Evolutionary conservation across 441 rosid genomes (phyloP).

Genomic region (Adansonia gregorii): DNA sequence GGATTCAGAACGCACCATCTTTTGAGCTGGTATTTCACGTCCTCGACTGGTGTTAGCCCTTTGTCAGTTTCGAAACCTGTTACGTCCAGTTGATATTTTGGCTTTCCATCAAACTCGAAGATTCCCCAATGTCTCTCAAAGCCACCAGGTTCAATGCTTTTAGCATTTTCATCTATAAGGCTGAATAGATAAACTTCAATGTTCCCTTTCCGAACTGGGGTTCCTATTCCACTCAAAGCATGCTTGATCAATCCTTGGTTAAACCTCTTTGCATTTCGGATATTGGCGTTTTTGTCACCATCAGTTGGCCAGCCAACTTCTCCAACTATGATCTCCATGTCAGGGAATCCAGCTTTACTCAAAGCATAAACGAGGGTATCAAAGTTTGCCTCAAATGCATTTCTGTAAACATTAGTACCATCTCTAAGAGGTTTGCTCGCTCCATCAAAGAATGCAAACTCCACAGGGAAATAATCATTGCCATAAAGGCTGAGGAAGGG

Average conservation of each 20-base stretch:
- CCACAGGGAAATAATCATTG: constrained; percentile 41
- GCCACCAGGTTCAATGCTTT: constrained; percentile 46
- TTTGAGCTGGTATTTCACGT: constrained; percentile 37
- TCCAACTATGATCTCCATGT: constrained; percentile 43
- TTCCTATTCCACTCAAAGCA: constrained; percentile 40
- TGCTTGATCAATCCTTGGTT: constrained; percentile 46
- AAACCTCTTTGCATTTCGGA: constrained; percentile 42
- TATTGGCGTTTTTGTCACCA: constrained; percentile 44
- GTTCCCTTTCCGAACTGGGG: constrained; percentile 41
- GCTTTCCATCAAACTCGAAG: constrained; percentile 48
- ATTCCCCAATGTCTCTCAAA: constrained; percentile 61
- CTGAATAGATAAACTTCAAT: constrained; percentile 47
- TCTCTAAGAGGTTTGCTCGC: constrained; percentile 37
- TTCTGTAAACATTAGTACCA: constrained; percentile 37
- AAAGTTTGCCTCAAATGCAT: constrained; percentile 52
- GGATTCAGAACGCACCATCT: constrained; percentile 46
- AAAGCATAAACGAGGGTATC: constrained; percentile 43
- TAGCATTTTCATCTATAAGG: constrained; percentile 47
- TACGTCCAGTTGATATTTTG: constrained; percentile 45
- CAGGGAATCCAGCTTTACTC: constrained; percentile 45
- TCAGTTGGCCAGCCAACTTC: constrained; percentile 60
- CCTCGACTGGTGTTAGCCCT: constrained; percentile 37
- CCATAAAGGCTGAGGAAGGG: constrained; percentile 52
- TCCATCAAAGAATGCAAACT: constrained; percentile 54
- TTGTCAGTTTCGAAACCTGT: constrained; percentile 36